Conservation (phyloP, 805 yeast genomes). For the Scheffersomyces stipitis region DNA sequence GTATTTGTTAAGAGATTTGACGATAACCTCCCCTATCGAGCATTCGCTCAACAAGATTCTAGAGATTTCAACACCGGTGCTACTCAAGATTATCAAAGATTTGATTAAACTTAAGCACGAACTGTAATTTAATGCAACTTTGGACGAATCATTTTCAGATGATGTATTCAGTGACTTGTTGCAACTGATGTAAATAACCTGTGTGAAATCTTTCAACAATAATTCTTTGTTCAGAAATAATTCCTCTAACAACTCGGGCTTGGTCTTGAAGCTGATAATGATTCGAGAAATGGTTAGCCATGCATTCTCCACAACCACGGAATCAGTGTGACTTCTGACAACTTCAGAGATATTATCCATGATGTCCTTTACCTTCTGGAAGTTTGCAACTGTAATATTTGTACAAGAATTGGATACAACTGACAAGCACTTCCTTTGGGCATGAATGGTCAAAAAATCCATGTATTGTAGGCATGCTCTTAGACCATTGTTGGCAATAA, state of each 20-base stretch:
- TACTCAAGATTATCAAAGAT: conserved; percentile 45
- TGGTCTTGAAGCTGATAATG: conserved; percentile 46
- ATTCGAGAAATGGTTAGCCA: conserved; percentile 65
- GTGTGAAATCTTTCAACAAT: conserved; percentile 22
- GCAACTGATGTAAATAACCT: conserved; percentile 24
- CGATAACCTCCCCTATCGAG: conserved; percentile 47
- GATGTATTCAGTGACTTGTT: conserved; percentile 21
- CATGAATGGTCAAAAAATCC: conserved; percentile 86
- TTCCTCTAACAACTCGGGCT: conserved; percentile 46
- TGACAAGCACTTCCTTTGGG: conserved; percentile 77
- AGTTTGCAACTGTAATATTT: conserved; percentile 43
- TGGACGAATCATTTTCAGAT: conserved; percentile 12
- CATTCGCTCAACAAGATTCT: conserved; percentile 47
- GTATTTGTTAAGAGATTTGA: conserved; percentile 51
- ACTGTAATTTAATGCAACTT: conserved; percentile 29
- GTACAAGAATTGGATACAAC: conserved; percentile 72
- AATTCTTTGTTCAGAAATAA: conserved; percentile 25
- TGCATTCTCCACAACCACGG: conserved; percentile 58
- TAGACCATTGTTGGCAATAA: conserved; percentile 62
- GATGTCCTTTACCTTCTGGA: conserved; percentile 51
- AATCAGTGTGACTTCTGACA: conserved; percentile 55
- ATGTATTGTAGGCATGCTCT: conserved; percentile 66
- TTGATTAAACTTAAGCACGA: conserved; percentile 42
- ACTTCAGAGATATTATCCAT: conserved; percentile 62
- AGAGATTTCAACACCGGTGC: conserved; percentile 44